Evolutionary conservation across 139 green algal genomes (phyloP).

Genomic region (Coelastrella sp.): DNA sequence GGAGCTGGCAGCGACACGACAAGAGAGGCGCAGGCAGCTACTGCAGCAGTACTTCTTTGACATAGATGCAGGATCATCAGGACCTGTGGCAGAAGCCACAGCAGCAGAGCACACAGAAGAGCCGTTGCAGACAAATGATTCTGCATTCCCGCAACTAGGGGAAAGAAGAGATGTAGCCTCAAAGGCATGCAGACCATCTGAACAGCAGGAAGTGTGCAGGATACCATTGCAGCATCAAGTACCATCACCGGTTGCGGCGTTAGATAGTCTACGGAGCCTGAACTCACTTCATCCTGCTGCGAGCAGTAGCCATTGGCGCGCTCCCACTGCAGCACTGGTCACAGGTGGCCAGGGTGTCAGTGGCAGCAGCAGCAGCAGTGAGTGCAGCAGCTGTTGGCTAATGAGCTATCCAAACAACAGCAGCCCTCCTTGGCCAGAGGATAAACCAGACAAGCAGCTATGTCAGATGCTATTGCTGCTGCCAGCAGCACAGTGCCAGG

Average conservation of each 20-base stretch:
- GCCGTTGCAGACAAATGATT: background rate
- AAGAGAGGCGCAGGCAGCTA: constrained; percentile 70
- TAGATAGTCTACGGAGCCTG: no score
- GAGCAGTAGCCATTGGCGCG: no score
- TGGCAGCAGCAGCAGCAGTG: background rate
- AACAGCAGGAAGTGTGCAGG: background rate
- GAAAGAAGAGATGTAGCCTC: background rate
- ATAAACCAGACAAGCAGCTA: constrained; percentile 20
- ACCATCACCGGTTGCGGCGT: no score
- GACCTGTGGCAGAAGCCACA: background rate
- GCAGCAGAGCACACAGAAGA: constrained; percentile 8
- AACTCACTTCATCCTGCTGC: no score
- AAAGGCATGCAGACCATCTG: background rate
- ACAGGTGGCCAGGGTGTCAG: no score
- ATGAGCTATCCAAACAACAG: background rate
- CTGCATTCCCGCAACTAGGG: background rate
- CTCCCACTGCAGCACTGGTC: no score
- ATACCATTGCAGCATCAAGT: no score
- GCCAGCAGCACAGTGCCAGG: background rate
- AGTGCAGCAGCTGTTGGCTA: background rate
- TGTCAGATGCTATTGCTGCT: constrained; percentile 29
- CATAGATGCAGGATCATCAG: constrained; percentile 48
- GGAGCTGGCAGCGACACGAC: constrained; percentile 73
- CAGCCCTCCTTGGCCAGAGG: constrained; percentile 23
- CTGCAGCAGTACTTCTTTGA: constrained; percentile 78